Evolutionary conservation across 371 early-diverging fungal genomes (phyloP).

Genomic region (Zychaea mexicana): DNA sequence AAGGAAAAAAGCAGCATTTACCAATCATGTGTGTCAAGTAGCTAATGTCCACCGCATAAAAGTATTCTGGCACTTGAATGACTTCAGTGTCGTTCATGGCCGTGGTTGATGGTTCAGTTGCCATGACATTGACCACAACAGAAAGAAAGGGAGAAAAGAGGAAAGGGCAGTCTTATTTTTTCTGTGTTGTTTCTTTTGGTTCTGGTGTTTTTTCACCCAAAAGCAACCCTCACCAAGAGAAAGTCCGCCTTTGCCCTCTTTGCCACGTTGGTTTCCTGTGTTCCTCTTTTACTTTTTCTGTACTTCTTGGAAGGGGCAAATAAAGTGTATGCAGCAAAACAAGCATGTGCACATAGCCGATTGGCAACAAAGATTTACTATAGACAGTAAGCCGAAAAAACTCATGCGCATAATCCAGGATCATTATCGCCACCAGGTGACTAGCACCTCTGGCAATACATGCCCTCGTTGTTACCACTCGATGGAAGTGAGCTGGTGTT

Average conservation of each 20-base stretch:
- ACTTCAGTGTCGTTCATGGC: slow-evolving; percentile 9
- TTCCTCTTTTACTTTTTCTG: no score
- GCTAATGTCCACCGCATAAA: slow-evolving; percentile 70
- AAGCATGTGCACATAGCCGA: neutral
- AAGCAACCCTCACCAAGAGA: no score
- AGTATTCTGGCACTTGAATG: slow-evolving; percentile 66
- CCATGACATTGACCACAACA: slow-evolving; percentile 19
- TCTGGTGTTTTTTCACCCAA: no score
- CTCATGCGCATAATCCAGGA: neutral
- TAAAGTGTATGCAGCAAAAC: no score
- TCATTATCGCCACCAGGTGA: neutral
- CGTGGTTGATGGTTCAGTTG: slow-evolving; percentile 12
- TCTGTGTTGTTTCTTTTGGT: no score
- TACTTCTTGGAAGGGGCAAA: no score
- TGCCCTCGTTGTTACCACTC: no score
- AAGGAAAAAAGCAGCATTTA: slow-evolving; percentile 24
- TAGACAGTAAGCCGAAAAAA: neutral
- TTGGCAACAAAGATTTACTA: neutral
- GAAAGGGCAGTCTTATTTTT: no score
- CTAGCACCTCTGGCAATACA: no score
- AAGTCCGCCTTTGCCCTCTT: no score
- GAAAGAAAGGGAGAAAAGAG: neutral
- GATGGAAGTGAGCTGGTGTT: no score
- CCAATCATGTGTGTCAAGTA: slow-evolving; percentile 79
- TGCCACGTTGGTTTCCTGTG: no score